A percentile compares a stretch with the other conserved stretches of the same genome.
phyloP scores from a whole-genome alignment of 2,329 filamentous ascomycete species.

The Trichoderma atrobrunneum region DNA sequence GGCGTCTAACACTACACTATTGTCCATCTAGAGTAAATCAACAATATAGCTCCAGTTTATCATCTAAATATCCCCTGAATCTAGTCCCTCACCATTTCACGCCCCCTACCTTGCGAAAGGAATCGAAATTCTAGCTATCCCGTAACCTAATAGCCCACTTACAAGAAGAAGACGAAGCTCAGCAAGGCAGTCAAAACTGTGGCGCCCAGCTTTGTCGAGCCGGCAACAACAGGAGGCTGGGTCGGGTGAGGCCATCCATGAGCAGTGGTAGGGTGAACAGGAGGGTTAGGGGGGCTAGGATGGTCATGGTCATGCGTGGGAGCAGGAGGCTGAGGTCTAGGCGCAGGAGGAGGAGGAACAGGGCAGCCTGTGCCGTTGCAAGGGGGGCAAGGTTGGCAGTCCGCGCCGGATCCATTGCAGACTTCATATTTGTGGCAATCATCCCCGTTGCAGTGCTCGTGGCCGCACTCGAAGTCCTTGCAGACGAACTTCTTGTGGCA shows the following conservation, averaged over 20 bases:
- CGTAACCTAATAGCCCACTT: conserved; percentile 5
- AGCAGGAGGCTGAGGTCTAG: conserved; percentile 4
- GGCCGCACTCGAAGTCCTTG: conserved; percentile 31
- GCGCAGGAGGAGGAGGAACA: conserved; percentile 21
- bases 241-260: not conserved
- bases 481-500: conserved; percentile 37
- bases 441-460: conserved; percentile 30
- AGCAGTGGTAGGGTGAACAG: not conserved
- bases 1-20: not conserved
- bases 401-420: conserved; percentile 25
- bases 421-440: conserved; percentile 32
- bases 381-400: conserved; percentile 27
- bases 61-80: not conserved
- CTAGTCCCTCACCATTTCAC: not conserved
- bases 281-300: not conserved
- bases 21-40: not conserved
- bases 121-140: not conserved
- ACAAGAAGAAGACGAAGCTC: conserved; percentile 28
- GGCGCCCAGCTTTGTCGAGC: conserved; percentile 27
- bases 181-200: conserved; percentile 23
- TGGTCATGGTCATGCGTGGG: not conserved
- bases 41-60: not conserved
- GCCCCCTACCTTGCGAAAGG: not conserved
- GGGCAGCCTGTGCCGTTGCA: conserved; percentile 24
- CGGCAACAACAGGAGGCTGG: conserved; percentile 25